Evolutionary conservation across 495 filamentous ascomycete genomes (phyloP).

Genomic region (Tuber microsphaerosporum): DNA sequence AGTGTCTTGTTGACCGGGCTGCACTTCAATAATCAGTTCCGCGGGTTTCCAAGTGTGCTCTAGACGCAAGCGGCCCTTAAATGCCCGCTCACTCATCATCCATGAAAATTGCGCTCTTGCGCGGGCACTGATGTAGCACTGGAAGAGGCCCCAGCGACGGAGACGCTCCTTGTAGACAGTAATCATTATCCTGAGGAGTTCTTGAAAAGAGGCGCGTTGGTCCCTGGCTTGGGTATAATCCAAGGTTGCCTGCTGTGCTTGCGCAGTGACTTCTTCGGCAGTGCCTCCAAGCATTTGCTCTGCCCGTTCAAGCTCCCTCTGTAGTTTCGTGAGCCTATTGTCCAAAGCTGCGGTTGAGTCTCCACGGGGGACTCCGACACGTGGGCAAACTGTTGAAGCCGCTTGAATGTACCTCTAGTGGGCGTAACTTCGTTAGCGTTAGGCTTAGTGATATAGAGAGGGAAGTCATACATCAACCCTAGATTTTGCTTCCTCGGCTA

Average conservation of each 20-base stretch:
- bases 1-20: constrained; percentile 63
- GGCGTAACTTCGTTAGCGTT: background rate
- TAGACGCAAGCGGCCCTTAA: constrained; percentile 70
- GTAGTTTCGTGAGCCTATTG: constrained; percentile 55
- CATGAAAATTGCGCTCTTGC: constrained; percentile 81
- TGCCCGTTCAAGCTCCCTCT: constrained; percentile 50
- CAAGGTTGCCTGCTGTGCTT: constrained; percentile 46
- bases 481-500: constrained; percentile 39
- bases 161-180: constrained; percentile 53
- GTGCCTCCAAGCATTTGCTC: constrained; percentile 58
- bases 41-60: constrained; percentile 67
- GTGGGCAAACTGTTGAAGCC: constrained; percentile 53
- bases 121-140: constrained; percentile 70
- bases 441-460: background rate
- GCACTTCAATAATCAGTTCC: constrained; percentile 70
- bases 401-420: constrained; percentile 49
- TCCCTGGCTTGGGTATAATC: constrained; percentile 44
- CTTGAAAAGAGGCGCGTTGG: constrained; percentile 49
- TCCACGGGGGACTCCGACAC: constrained; percentile 61
- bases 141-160: constrained; percentile 71
- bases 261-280: constrained; percentile 57
- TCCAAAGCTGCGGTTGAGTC: constrained; percentile 60
- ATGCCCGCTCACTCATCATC: constrained; percentile 78
- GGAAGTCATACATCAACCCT: background rate
- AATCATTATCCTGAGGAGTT: constrained; percentile 47